These are phyloP conservation scores for Nicotiana knightiana DNA, from an alignment of 257 asterid genomes.

Conservation along the genomic window DNA sequence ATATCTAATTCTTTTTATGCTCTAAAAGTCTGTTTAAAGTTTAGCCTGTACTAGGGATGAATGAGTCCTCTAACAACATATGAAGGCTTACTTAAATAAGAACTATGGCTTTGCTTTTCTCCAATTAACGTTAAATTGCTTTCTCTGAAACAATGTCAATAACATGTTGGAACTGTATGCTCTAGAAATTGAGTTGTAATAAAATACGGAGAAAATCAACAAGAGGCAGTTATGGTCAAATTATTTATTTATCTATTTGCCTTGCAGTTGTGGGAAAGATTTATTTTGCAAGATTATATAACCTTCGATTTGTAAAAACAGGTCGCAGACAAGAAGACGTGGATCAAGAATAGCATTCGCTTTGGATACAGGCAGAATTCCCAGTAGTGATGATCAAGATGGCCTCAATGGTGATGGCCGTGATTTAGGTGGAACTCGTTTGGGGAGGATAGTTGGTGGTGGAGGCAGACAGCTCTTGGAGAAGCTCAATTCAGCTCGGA, in stretches of 20 bases:
- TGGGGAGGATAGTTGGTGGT: constrained; percentile 79
- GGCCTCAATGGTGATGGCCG: constrained; percentile 34
- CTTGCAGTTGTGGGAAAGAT: not conserved
- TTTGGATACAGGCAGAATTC: constrained; percentile 63
- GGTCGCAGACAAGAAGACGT: constrained; percentile 26
- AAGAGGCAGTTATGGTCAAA: not conserved
- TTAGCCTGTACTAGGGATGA: not conserved
- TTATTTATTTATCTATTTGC: not conserved
- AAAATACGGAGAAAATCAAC: not conserved
- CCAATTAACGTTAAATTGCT: not conserved
- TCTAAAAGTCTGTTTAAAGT: not conserved
- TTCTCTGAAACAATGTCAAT: not conserved
- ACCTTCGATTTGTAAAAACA: constrained; percentile 21
- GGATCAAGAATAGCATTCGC: constrained; percentile 49
- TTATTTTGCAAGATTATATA: constrained; percentile 1
- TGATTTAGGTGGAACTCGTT: constrained; percentile 71
- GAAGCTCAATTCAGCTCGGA: constrained; percentile 77
- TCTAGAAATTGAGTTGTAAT: not conserved
- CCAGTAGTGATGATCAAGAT: constrained; percentile 46
- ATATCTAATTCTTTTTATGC: not conserved
- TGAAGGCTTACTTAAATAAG: not conserved
- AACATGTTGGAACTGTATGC: not conserved
- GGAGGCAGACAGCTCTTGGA: constrained; percentile 69
- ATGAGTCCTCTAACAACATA: not conserved
- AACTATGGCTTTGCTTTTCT: not conserved